Percentiles rank a stretch among this genome's conserved stretches.
These are phyloP conservation scores for Xylariales sp. DNA, from an alignment of 2,329 filamentous ascomycete species.

Conservation along the genomic window DNA sequence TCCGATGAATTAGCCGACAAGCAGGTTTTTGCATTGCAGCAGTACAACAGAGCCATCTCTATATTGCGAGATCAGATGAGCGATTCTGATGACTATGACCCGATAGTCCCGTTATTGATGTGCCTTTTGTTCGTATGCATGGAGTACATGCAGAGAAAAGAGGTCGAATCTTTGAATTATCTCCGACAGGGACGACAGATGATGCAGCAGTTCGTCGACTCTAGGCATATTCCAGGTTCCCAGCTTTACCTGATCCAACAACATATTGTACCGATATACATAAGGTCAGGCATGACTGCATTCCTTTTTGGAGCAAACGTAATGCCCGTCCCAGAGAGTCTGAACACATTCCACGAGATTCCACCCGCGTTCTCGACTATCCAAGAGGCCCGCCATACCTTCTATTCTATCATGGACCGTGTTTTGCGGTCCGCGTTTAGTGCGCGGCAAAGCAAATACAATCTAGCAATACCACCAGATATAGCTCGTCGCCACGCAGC, in stretches of 20 bases:
- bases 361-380: neutral
- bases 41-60: neutral
- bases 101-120: neutral
- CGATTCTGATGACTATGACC: neutral
- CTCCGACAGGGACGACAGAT: neutral
- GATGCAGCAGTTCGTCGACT: neutral
- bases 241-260: neutral
- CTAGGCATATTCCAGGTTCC: neutral
- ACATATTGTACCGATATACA: slow-evolving; percentile 1
- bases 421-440: neutral
- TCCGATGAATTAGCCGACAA: neutral
- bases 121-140: slow-evolving; percentile 1
- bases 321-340: neutral
- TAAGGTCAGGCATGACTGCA: neutral
- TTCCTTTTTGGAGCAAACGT: neutral
- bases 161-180: neutral
- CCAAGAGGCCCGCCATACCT: neutral
- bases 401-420: neutral
- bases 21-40: neutral
- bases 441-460: neutral
- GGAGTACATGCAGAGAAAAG: slow-evolving; percentile 2
- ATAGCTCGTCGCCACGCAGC: neutral
- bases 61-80: neutral
- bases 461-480: neutral
- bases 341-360: neutral